These are phyloP conservation scores for Cornus controversa DNA, from an alignment of 148 eudicot species.

Conservation along the genomic window DNA sequence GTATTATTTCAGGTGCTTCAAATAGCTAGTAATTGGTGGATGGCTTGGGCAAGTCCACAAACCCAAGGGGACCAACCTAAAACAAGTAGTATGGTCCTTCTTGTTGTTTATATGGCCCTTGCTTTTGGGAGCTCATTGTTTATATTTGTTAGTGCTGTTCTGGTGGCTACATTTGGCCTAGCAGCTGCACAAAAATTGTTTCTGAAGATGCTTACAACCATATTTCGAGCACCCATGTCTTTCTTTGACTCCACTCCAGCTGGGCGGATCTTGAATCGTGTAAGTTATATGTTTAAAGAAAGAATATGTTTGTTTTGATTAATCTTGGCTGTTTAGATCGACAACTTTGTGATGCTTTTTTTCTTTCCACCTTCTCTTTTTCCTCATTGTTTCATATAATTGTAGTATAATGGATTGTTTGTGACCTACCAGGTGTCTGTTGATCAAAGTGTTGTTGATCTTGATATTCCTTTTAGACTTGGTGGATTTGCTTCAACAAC, in stretches of 20 bases:
- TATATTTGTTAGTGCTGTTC: slow-evolving; percentile 80
- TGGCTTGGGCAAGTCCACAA: slow-evolving; percentile 98
- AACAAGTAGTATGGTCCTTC: slow-evolving; percentile 65
- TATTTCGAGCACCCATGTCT: slow-evolving; percentile 98
- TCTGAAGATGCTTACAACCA: slow-evolving; percentile 64
- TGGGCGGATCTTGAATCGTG: slow-evolving; percentile 92
- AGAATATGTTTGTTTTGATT: slow-evolving; percentile 4
- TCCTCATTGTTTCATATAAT: not conserved
- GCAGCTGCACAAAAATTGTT: slow-evolving; percentile 88
- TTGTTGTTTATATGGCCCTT: slow-evolving; percentile 90
- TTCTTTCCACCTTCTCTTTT: slow-evolving; percentile 8
- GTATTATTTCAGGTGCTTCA: slow-evolving; percentile 78
- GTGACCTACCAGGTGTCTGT: slow-evolving; percentile 67
- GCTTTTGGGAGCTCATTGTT: slow-evolving; percentile 92
- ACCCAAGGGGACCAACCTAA: slow-evolving; percentile 69
- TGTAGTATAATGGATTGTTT: slow-evolving; percentile 14
- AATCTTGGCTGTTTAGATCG: too few relatives aligned
- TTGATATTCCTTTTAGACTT: slow-evolving; percentile 94
- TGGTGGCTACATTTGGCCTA: slow-evolving; percentile 86
- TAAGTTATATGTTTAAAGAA: too few relatives aligned
- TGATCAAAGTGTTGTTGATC: slow-evolving; percentile 97
- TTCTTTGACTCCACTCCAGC: slow-evolving; percentile 98
- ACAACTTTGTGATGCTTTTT: too few relatives aligned
- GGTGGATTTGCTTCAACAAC: slow-evolving; percentile 94
- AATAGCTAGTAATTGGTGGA: slow-evolving; percentile 98